Evolutionary conservation across 75 land plant genomes (phyloP).

Genomic region (Selaginella tamariscina): DNA sequence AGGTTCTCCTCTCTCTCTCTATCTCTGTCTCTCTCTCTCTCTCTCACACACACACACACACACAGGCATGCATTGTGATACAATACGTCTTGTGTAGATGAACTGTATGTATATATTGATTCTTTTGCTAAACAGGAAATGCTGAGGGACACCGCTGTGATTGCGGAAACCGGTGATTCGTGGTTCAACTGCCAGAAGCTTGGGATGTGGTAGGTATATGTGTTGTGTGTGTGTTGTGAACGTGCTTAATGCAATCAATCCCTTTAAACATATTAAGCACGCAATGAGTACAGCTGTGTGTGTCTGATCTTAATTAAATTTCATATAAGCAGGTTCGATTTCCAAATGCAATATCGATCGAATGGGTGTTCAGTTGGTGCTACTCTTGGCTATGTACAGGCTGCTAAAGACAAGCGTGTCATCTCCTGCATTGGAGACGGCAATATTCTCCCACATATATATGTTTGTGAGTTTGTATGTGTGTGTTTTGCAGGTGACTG

Average conservation of each 20-base stretch:
- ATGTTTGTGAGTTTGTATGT: not conserved
- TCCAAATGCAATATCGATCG: slow-evolving; percentile 12
- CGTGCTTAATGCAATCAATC: too few relatives aligned
- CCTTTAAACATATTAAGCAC: too few relatives aligned
- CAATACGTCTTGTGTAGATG: not conserved
- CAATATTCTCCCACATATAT: not conserved
- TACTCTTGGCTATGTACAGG: slow-evolving; percentile 4
- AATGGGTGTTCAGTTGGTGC: slow-evolving; percentile 5
- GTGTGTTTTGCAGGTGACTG: not conserved
- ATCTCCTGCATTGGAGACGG: slow-evolving; percentile 6
- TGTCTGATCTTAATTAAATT: too few relatives aligned
- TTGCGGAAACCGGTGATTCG: slow-evolving; percentile 9
- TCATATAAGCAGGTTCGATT: not conserved
- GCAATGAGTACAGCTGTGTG: too few relatives aligned
- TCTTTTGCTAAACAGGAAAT: not conserved
- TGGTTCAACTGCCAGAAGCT: slow-evolving; percentile 8
- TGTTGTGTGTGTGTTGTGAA: not conserved
- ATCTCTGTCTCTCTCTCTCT: too few relatives aligned
- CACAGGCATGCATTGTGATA: not conserved
- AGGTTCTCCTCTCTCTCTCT: not conserved
- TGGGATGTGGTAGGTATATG: not conserved
- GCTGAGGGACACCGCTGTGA: not conserved
- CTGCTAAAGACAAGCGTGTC: slow-evolving; percentile 2
- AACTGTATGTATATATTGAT: not conserved
- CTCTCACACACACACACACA: not conserved